Base-by-base conservation (phyloP, 2,329 filamentous ascomycete species). In the Ceratocystis cacaofunesta region DNA sequence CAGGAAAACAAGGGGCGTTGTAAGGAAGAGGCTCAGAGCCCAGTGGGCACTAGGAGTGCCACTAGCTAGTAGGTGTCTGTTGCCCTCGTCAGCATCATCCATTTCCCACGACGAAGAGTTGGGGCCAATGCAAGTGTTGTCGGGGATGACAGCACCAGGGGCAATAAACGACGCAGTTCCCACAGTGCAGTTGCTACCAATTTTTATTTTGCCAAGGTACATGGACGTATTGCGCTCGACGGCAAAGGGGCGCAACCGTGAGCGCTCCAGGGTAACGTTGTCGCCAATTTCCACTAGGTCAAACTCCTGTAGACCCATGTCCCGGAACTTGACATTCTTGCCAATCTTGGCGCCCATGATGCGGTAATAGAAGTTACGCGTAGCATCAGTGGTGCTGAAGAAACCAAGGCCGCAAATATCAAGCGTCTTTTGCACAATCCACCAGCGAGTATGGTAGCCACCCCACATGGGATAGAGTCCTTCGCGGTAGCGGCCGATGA, bases 401-500 rank as follows among this genome's bases (percentile, higher is more conserved):
- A 78, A 66, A 0, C 80, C 80, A 66, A 74, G 76, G 17, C 80
- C 81, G 65, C 75, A 76, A 12, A 82, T 72, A 44, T 76, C 74
- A 2, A 80, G 73, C 22, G 78, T 77, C 72, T 84, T 84, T 70
- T 84, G 78, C 1, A 78, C 77, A 65, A 84, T 69, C 82, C 82
- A 84, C 82, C 82, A 84, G 7, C 80, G 75, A 0, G 79, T 83
- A 70, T 84, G 81, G 69, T 83, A 84, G 1, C 70, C 68, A 1
- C 80, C 80, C 82, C 82, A 84, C 81, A 84, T 84, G 1, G 82
- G 81, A 69, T 80, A 83, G 1, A 82, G 70, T 0, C 82, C 82
- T 70, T 80, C 76, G 44, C 73, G 74, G 70, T 82, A 79, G 1
- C 76, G 76, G 10, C 82, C 82, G 52, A 84, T 79, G 63, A 84